A percentile compares a stretch with the other conserved stretches of the same genome.
Conservation (phyloP, 345 rosid species). For the Gossypium raimondii region DNA sequence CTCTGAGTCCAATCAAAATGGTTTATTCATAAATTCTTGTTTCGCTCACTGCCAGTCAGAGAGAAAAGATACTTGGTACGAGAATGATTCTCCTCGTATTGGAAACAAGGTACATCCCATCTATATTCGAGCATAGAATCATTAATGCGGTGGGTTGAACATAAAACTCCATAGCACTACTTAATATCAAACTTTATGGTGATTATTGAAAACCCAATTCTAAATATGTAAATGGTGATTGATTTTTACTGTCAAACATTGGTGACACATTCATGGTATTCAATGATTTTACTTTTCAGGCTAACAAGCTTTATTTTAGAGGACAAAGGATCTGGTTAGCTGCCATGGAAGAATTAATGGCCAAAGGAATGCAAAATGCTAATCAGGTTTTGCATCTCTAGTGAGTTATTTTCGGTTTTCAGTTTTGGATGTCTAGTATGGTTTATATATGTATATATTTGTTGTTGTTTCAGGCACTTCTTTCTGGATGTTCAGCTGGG, state of each 20-base stretch:
- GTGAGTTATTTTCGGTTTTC: conserved; percentile 2
- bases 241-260: not conserved
- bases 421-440: not conserved
- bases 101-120: conserved; percentile 45
- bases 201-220: too few species aligned
- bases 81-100: conserved; percentile 66
- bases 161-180: too few species aligned
- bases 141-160: too few species aligned
- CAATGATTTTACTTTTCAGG: not conserved
- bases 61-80: conserved; percentile 83
- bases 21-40: conserved; percentile 84
- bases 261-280: not conserved
- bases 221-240: too few species aligned
- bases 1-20: conserved; percentile 48
- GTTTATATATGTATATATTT: not conserved
- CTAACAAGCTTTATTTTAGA: not conserved
- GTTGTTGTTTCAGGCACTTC: conserved; percentile 56
- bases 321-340: not conserved
- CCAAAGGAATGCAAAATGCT: not conserved
- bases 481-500: conserved; percentile 98
- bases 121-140: not conserved
- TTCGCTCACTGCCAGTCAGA: conserved; percentile 92
- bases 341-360: not conserved
- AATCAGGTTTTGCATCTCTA: not conserved
- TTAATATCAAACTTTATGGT: too few species aligned